Conservation (phyloP, 2,329 filamentous ascomycete species). For the Hypoxylon sp. region DNA sequence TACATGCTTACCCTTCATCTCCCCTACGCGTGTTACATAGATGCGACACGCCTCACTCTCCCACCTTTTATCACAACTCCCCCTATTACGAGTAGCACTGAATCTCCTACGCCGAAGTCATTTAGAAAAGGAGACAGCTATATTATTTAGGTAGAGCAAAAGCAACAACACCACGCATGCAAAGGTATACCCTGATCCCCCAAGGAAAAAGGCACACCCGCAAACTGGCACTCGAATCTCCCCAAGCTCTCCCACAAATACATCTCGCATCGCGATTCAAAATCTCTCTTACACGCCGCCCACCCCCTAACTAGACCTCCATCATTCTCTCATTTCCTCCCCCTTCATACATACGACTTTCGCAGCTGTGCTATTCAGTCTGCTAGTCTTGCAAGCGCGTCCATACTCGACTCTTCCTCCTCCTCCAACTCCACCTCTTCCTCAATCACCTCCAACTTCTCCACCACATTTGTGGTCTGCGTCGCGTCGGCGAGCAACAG, state of each 20-base stretch:
- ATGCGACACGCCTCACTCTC: too few species aligned
- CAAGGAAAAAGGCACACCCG: not conserved
- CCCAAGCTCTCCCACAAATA: not conserved
- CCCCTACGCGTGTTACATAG: not conserved
- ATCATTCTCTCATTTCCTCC: not conserved
- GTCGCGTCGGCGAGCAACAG: constrained; percentile 44
- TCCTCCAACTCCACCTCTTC: constrained; percentile 58
- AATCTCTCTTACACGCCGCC: not conserved
- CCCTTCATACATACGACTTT: not conserved
- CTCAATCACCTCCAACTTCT: constrained; percentile 62
- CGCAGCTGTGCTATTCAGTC: not conserved
- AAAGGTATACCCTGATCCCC: not conserved
- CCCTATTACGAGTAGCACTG: too few species aligned
- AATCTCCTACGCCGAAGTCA: not conserved
- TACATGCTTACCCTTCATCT: not conserved
- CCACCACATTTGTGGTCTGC: constrained; percentile 60
- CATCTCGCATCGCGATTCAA: not conserved
- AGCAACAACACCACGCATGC: not conserved
- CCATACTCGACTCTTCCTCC: constrained; percentile 58
- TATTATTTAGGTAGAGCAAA: not conserved
- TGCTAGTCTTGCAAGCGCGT: constrained; percentile 39
- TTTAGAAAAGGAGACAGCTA: not conserved
- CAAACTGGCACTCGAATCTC: not conserved
- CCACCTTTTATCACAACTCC: too few species aligned
- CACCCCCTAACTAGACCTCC: not conserved